Evolutionary conservation across 371 early-diverging fungal species (phyloP), one percentile per base, ranked within the genome.

Genomic region (Smittium culicis): DNA sequence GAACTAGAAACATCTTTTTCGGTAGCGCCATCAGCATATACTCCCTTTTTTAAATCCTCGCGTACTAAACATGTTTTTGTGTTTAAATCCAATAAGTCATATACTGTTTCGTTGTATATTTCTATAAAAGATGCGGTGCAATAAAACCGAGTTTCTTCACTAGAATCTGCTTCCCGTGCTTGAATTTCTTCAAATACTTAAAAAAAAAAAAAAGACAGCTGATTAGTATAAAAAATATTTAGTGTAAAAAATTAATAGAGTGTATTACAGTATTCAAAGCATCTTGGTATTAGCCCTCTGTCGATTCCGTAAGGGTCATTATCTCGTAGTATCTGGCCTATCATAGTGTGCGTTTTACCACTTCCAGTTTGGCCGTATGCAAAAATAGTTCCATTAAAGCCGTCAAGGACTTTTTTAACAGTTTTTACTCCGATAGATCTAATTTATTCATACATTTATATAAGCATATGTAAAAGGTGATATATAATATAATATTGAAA

Each of bases 81-180:
- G 1, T 75, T 72, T 67, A 77, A 78, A 58, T 88, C 84, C 34
- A 94, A 79, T 68, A 95, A 72, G 72, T 95, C 96, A 61, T 84
- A 84, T 33, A 94, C 87, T 66, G 86, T 83, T 73, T 94, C 96
- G 77, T 94, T 94, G 80, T 95, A 95, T 61, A 95, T 90, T 71
- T 94, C 94, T 55, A 90, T 81, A 67, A 88, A 91, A 0, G 89
- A 88, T 8, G 87, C 90, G 34, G 83, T 80, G 72, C 89, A 88
- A 8, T 89, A 74, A 67, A 86, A 89, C 67, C 81, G 73, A 62
- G 81, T 74, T 0, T 75, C 70, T 1, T 77, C 77, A 35, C 67
- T 61, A 35, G 70, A 69, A 57, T 77, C 73, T 1, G 60, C 62
- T 57, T 80, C 79, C 67, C 77, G 75, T 29, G 74, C 69, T 1